Evolutionary conservation across 2,329 filamentous ascomycete genomes (phyloP).

Genomic region (Sporothrix pseudoabietina): DNA sequence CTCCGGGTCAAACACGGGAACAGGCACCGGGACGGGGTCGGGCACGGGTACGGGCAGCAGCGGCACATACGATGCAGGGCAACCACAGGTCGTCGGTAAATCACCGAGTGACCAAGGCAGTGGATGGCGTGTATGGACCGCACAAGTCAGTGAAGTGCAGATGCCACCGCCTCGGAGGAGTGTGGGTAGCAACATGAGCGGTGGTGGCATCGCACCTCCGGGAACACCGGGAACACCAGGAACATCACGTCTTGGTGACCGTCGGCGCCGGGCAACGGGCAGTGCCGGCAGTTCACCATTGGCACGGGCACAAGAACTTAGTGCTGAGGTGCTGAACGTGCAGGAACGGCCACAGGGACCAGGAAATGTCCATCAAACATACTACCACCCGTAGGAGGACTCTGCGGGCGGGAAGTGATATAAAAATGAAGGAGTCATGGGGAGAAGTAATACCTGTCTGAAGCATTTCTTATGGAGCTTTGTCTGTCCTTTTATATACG

Average conservation of each 20-base stretch:
- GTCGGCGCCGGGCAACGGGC: slow-evolving; percentile 22
- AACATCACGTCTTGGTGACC: neutral
- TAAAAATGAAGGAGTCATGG: neutral
- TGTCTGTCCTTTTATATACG: neutral
- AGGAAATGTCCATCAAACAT: slow-evolving; percentile 27
- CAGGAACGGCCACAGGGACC: neutral
- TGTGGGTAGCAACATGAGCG: neutral
- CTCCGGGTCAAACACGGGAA: slow-evolving; percentile 22
- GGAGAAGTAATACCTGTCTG: neutral
- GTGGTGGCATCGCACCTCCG: neutral
- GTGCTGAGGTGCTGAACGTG: neutral
- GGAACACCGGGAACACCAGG: neutral
- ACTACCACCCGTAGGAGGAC: slow-evolving; percentile 29
- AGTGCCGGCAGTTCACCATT: slow-evolving; percentile 3
- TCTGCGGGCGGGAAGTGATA: too few species aligned
- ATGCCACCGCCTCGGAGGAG: slow-evolving; percentile 28
- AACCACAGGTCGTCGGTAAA: slow-evolving; percentile 32
- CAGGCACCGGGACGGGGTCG: slow-evolving; percentile 1
- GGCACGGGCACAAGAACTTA: slow-evolving; percentile 29
- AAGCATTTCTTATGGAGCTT: neutral
- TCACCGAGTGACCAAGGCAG: slow-evolving; percentile 33
- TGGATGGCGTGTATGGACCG: slow-evolving; percentile 39
- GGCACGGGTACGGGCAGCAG: slow-evolving; percentile 27
- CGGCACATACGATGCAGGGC: slow-evolving; percentile 26
- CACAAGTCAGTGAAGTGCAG: slow-evolving; percentile 42